A percentile compares a stretch with the other conserved stretches of the same genome.
phyloP scores from a whole-genome alignment of 257 asterid genomes.

The Gynochthodes officinalis region DNA sequence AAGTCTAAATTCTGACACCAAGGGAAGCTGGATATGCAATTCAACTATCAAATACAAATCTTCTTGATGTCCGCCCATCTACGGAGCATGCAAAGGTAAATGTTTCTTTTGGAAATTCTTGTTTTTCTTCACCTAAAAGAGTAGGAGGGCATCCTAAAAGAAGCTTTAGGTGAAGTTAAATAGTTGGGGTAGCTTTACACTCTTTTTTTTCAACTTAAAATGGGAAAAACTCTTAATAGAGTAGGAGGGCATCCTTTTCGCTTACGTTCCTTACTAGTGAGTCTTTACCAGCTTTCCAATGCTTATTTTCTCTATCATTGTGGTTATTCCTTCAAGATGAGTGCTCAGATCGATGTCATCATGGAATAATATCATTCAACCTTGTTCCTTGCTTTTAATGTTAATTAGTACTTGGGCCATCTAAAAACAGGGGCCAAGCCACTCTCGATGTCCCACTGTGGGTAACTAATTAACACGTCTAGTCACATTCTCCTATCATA shows the following conservation, averaged over 20 bases:
- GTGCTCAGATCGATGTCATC: background rate
- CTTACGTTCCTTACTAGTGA: background rate
- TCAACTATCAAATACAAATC: constrained; percentile 69
- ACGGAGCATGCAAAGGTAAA: constrained; percentile 70
- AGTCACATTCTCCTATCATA: too few species aligned
- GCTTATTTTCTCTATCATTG: background rate
- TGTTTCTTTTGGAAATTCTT: constrained; percentile 4
- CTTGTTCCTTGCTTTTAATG: background rate
- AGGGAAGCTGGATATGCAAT: constrained; percentile 98
- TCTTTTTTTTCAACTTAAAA: too few species aligned
- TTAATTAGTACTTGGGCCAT: background rate
- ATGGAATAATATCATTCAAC: background rate
- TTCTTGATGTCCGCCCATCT: constrained; percentile 94
- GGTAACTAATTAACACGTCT: background rate
- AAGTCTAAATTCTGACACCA: constrained; percentile 82
- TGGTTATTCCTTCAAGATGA: background rate
- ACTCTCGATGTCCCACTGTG: background rate
- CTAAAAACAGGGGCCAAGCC: background rate
- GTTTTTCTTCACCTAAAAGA: background rate
- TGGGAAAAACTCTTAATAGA: background rate
- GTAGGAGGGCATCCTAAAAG: too few species aligned
- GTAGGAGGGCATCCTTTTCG: background rate
- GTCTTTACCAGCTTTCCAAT: background rate
- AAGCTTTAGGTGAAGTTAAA: too few species aligned
- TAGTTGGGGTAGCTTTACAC: too few species aligned